phyloP scores from a whole-genome alignment of 805 yeast genomes.

The Helenozyma rhizophorensis region DNA sequence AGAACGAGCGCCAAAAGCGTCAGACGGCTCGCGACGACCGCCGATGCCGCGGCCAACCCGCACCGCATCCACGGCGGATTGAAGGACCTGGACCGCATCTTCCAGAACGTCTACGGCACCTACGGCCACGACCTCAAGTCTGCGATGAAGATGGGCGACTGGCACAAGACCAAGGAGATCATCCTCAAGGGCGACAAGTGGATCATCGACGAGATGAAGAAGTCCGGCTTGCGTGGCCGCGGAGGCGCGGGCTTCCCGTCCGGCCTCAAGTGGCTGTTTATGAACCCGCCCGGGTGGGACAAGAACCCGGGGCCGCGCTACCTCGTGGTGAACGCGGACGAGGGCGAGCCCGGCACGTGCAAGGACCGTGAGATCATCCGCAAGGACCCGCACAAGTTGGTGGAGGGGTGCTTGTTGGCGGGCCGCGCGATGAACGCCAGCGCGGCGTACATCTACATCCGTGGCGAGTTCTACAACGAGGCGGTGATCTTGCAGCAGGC shows the following conservation, averaged over 20 bases:
- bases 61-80: slow-evolving; percentile 67
- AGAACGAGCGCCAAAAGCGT: slow-evolving; percentile 21
- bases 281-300: slow-evolving; percentile 96
- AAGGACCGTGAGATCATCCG: slow-evolving; percentile 89
- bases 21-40: slow-evolving; percentile 42
- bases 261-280: slow-evolving; percentile 87
- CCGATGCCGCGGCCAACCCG: slow-evolving; percentile 46
- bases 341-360: slow-evolving; percentile 94
- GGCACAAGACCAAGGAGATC: slow-evolving; percentile 89
- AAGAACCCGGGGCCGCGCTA: slow-evolving; percentile 86
- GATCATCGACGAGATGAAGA: slow-evolving; percentile 85
- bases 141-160: slow-evolving; percentile 79
- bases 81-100: slow-evolving; percentile 78
- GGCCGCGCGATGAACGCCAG: slow-evolving; percentile 93
- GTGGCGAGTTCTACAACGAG: slow-evolving; percentile 89
- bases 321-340: slow-evolving; percentile 87
- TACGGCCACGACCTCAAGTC: slow-evolving; percentile 74
- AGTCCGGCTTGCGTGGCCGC: slow-evolving; percentile 83
- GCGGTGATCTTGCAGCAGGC: slow-evolving; percentile 71
- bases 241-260: slow-evolving; percentile 95
- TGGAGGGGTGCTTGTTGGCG: slow-evolving; percentile 86
- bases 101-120: slow-evolving; percentile 74
- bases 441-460: slow-evolving; percentile 85
- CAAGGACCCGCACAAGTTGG: slow-evolving; percentile 87
- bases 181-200: slow-evolving; percentile 79